phyloP scores from a whole-genome alignment of 2,329 filamentous ascomycete species.

The Didymella exigua region DNA sequence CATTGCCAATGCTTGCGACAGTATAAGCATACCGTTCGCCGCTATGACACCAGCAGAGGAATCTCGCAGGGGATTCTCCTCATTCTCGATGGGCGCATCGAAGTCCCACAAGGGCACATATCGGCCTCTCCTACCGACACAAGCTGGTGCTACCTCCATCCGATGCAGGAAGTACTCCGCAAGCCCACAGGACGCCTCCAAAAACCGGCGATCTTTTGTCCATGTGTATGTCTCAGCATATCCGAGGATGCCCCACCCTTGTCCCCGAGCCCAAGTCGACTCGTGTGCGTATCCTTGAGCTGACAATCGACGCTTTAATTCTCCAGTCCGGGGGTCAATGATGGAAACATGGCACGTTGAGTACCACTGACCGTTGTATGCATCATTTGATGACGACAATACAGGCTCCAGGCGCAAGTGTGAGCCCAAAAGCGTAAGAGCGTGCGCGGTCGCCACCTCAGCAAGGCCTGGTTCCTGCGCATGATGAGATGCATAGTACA shows the following conservation, averaged over 20 bases:
- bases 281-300: constrained; percentile 52
- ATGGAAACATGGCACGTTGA: constrained; percentile 51
- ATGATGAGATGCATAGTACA: constrained; percentile 51
- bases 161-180: constrained; percentile 54
- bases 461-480: constrained; percentile 40
- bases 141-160: constrained; percentile 36
- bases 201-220: constrained; percentile 49
- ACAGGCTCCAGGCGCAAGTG: constrained; percentile 49
- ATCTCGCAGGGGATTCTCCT: constrained; percentile 45
- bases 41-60: constrained; percentile 51
- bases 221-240: constrained; percentile 52
- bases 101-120: constrained; percentile 56
- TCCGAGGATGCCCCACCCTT: constrained; percentile 54
- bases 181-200: constrained; percentile 49
- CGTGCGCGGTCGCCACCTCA: constrained; percentile 49
- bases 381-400: constrained; percentile 5
- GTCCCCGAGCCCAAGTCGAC: constrained; percentile 53
- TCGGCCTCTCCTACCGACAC: constrained; percentile 19
- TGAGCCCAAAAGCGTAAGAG: constrained; percentile 47
- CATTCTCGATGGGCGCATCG: constrained; percentile 49
- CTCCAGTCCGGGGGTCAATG: constrained; percentile 47
- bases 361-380: constrained; percentile 26
- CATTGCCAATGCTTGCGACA: constrained; percentile 28
- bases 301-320: constrained; percentile 48
- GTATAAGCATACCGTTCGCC: constrained; percentile 45